These are phyloP conservation scores for Uronychia setigera DNA, from an alignment of 73 alveolate genomes.

Conservation along the genomic window DNA sequence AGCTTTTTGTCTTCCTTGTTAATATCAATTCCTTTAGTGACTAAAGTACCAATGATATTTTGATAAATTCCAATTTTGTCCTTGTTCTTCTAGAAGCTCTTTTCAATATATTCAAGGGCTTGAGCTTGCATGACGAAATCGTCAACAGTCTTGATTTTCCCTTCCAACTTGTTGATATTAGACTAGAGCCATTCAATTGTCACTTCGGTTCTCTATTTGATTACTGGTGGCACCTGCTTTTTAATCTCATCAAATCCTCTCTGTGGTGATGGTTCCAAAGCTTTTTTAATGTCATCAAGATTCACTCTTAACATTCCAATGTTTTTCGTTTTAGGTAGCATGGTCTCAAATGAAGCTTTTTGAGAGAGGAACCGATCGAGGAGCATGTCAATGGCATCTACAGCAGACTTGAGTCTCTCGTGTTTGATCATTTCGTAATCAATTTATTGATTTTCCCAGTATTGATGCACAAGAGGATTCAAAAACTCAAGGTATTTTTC, in stretches of 20 bases:
- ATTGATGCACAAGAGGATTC: conserved; percentile 44
- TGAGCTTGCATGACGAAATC: conserved; percentile 74
- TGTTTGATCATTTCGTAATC: conserved; percentile 45
- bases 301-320: conserved; percentile 72
- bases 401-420: conserved; percentile 57
- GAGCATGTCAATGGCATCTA: conserved; percentile 51
- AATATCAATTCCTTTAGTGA: conserved; percentile 34
- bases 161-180: conserved; percentile 51
- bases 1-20: conserved; percentile 78
- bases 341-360: conserved; percentile 46
- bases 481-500: conserved; percentile 17
- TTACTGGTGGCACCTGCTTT: conserved; percentile 56
- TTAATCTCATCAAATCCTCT: conserved; percentile 56
- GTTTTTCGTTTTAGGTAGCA: conserved; percentile 55
- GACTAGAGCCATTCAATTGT: conserved; percentile 66
- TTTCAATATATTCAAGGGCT: conserved; percentile 71
- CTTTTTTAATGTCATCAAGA: conserved; percentile 47
- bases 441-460: conserved; percentile 49
- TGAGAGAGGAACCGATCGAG: conserved; percentile 40
- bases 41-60: conserved; percentile 39
- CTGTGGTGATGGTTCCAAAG: conserved; percentile 58
- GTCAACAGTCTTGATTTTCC: conserved; percentile 62
- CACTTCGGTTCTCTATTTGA: conserved; percentile 55
- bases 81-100: conserved; percentile 53
- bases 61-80: conserved; percentile 68